Conservation (phyloP, 495 filamentous ascomycete species). For the Aspergillus affinis region DNA sequence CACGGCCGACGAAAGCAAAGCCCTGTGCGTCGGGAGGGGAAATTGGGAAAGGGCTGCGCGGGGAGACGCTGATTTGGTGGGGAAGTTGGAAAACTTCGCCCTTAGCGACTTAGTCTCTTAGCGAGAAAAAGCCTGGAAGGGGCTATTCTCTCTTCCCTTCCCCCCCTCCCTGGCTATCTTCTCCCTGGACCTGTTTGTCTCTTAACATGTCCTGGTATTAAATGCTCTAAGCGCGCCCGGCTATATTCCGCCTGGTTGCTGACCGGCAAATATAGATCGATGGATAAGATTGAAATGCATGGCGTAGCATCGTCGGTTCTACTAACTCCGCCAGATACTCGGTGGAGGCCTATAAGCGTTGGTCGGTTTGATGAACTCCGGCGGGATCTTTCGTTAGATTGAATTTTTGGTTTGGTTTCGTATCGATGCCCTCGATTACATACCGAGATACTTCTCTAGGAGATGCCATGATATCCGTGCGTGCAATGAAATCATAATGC, state of each 20-base stretch:
- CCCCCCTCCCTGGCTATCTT: too few species aligned
- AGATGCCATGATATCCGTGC: background rate
- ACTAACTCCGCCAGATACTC: background rate
- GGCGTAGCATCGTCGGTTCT: background rate
- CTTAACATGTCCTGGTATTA: background rate
- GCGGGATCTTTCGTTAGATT: background rate
- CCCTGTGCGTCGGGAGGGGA: background rate
- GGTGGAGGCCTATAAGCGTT: background rate
- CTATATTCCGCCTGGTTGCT: background rate
- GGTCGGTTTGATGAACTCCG: background rate
- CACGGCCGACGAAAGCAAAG: too few species aligned
- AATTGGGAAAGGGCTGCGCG: background rate
- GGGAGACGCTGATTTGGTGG: background rate
- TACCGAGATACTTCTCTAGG: background rate
- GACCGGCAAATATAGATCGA: background rate
- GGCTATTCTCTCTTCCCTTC: background rate
- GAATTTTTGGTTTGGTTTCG: background rate
- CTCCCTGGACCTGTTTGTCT: background rate
- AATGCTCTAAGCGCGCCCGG: background rate
- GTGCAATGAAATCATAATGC: background rate
- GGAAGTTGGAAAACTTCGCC: background rate
- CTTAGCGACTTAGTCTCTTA: background rate
- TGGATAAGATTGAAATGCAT: background rate
- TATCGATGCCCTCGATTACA: background rate
- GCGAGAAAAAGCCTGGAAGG: background rate